A percentile compares a stretch with the other conserved stretches of the same genome.
Conservation (phyloP, 2,329 filamentous ascomycete species). For the Alternaria burnsii region DNA sequence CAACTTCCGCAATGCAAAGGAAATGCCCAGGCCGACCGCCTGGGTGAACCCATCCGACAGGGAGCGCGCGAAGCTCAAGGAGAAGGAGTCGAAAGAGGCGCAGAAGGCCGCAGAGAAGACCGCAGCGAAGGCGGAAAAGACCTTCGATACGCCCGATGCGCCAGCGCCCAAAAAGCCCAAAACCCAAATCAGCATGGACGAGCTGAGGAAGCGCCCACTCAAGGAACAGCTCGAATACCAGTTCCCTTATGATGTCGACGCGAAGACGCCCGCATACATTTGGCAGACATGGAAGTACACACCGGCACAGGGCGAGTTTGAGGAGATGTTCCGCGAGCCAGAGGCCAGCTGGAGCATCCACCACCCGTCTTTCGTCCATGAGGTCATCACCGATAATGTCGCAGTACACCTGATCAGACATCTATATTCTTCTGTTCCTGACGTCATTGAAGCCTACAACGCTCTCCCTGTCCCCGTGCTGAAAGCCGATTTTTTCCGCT, state of each 20-base stretch:
- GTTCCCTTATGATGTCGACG: conserved; percentile 88
- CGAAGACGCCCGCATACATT: conserved; percentile 95
- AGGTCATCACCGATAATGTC: conserved; percentile 93
- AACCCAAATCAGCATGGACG: conserved; percentile 70
- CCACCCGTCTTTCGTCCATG: conserved; percentile 92
- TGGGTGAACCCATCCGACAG: conserved; percentile 40
- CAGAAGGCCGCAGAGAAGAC: conserved; percentile 12
- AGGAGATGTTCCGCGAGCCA: conserved; percentile 75
- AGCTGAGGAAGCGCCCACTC: conserved; percentile 76
- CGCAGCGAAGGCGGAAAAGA: conserved; percentile 36
- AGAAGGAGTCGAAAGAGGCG: conserved; percentile 21
- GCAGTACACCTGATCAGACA: conserved; percentile 83
- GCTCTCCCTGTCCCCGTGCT: conserved; percentile 61
- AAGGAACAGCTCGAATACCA: conserved; percentile 87
- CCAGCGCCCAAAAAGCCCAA: conserved; percentile 53
- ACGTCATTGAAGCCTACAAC: conserved; percentile 60
- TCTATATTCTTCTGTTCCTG: conserved; percentile 76
- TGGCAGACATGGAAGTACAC: conserved; percentile 99
- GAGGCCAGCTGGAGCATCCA: conserved; percentile 89
- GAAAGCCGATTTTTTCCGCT: conserved; percentile 73
- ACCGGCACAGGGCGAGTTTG: conserved; percentile 79
- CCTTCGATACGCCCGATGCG: conserved; percentile 41
- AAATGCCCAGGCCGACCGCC: conserved; percentile 47
- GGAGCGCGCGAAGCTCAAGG: conserved; percentile 16
- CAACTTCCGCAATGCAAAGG: conserved; percentile 44